Conservation (phyloP, 352 stramenopile genomes). For the Phytophthora capsici region DNA sequence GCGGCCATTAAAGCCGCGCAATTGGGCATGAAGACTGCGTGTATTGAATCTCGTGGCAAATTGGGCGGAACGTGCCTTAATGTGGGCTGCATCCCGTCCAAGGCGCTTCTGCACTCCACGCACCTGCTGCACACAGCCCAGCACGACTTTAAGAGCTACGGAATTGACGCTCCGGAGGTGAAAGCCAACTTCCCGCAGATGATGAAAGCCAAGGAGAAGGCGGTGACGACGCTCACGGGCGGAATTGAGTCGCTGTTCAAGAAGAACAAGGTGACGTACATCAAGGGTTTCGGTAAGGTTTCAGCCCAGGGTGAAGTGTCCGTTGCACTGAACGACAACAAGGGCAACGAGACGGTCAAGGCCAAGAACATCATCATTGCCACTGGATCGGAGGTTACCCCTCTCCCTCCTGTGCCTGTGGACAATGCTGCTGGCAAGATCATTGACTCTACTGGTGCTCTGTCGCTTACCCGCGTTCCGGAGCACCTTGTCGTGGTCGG, state of each 20-base stretch:
- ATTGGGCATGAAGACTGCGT: conserved; percentile 98
- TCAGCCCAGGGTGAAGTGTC: conserved; percentile 91
- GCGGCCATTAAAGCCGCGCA: conserved; percentile 98
- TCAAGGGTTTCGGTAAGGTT: conserved; percentile 97
- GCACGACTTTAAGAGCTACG: conserved; percentile 96
- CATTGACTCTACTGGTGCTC: conserved; percentile 98
- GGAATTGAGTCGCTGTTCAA: conserved; percentile 99
- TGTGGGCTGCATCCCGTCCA: conserved; percentile 99
- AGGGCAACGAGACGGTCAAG: conserved; percentile 91
- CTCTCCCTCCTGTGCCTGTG: conserved; percentile 95
- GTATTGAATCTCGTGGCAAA: conserved; percentile 96
- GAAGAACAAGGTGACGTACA: conserved; percentile 99
- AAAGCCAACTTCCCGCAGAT: conserved; percentile 96
- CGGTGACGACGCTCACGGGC: conserved; percentile 94
- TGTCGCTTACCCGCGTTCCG: conserved; percentile 94
- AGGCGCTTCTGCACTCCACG: conserved; percentile 96
- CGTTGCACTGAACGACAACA: conserved; percentile 91
- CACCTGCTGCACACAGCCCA: conserved; percentile 97
- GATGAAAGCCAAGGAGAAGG: conserved; percentile 96
- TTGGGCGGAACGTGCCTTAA: conserved; percentile 99
- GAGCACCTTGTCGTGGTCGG: conserved; percentile 97
- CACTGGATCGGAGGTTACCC: conserved; percentile 91
- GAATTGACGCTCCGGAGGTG: conserved; percentile 92
- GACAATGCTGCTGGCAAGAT: conserved; percentile 98
- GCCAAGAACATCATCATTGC: conserved; percentile 98